Evolutionary conservation across 176 grass and related monocot genomes (phyloP).

Genomic region (Miscanthus lutarioriparius): DNA sequence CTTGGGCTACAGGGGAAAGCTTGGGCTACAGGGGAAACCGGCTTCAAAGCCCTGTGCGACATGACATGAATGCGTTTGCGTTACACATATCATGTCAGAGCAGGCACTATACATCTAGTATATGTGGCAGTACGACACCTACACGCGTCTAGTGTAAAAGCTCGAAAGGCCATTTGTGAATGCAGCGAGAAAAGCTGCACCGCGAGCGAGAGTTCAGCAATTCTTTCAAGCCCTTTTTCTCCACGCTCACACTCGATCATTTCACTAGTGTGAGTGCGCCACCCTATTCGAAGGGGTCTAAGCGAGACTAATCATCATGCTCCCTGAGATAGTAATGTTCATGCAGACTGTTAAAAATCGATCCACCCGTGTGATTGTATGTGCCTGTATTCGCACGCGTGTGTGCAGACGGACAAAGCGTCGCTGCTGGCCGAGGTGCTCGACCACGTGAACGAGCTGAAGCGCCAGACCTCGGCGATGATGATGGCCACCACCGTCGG

Average conservation of each 20-base stretch:
- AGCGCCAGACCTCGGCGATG: constrained; percentile 83
- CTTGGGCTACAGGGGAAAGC: no score
- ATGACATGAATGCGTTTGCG: constrained; percentile 28
- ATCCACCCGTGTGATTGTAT: not conserved
- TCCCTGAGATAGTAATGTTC: not conserved
- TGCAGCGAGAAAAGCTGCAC: constrained; percentile 50
- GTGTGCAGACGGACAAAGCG: constrained; percentile 88
- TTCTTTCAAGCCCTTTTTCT: constrained; percentile 32
- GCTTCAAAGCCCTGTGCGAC: not conserved
- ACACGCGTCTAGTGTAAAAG: constrained; percentile 35
- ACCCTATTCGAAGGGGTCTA: constrained; percentile 1
- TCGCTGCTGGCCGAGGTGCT: constrained; percentile 95
- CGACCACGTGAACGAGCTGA: constrained; percentile 96
- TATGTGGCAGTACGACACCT: not conserved
- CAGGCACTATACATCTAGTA: not conserved
- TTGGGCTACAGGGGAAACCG: constrained; percentile 31
- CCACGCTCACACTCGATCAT: constrained; percentile 47
- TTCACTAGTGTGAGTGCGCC: constrained; percentile 17
- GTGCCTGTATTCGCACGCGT: not conserved
- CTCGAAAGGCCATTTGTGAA: constrained; percentile 45
- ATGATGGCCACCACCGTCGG: constrained; percentile 28
- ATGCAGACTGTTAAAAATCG: not conserved
- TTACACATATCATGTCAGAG: constrained; percentile 44
- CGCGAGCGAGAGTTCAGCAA: not conserved
- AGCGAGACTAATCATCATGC: constrained; percentile 1